Percentiles rank a stretch among this genome's conserved stretches.
phyloP scores from a whole-genome alignment of 169 alveolate species.

The Cystoisospora suis region DNA sequence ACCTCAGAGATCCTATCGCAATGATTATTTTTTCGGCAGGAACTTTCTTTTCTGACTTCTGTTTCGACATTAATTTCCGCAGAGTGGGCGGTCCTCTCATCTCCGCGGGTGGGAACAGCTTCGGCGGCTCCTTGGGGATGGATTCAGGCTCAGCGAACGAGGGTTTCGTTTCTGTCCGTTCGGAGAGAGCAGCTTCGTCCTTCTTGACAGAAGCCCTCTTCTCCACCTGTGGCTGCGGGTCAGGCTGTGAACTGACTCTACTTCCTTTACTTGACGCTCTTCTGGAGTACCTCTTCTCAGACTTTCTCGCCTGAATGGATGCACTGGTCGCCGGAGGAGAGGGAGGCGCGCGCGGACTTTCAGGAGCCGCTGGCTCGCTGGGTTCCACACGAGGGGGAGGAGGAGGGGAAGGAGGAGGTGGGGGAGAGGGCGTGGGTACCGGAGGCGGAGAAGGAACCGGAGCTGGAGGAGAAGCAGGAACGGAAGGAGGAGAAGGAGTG shows the following conservation, averaged over 20 bases:
- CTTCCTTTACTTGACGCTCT: background rate
- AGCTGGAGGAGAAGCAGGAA: background rate
- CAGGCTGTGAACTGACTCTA: too few relatives aligned
- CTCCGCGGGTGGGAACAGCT: constrained; percentile 1
- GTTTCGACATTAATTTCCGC: background rate
- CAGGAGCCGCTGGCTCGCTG: too few relatives aligned
- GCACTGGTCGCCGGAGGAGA: background rate
- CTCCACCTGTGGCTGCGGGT: too few relatives aligned
- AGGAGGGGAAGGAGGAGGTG: background rate
- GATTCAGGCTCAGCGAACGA: background rate
- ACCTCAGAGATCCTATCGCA: background rate
- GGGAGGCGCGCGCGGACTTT: background rate
- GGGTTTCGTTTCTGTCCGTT: too few relatives aligned
- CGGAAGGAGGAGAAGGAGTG: background rate
- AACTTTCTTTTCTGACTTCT: background rate
- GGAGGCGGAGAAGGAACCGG: background rate
- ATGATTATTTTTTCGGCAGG: background rate
- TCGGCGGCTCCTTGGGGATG: constrained; percentile 22
- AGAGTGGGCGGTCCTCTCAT: constrained; percentile 5
- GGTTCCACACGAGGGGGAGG: background rate
- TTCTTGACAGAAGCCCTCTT: too few relatives aligned
- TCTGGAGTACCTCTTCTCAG: background rate
- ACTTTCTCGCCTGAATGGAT: background rate
- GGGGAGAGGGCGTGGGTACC: background rate
- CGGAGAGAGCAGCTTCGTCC: too few relatives aligned